Percentiles rank a stretch among this genome's conserved stretches.
Conservation (phyloP, 441 rosid genomes). For the Flueggea neowawraea region DNA sequence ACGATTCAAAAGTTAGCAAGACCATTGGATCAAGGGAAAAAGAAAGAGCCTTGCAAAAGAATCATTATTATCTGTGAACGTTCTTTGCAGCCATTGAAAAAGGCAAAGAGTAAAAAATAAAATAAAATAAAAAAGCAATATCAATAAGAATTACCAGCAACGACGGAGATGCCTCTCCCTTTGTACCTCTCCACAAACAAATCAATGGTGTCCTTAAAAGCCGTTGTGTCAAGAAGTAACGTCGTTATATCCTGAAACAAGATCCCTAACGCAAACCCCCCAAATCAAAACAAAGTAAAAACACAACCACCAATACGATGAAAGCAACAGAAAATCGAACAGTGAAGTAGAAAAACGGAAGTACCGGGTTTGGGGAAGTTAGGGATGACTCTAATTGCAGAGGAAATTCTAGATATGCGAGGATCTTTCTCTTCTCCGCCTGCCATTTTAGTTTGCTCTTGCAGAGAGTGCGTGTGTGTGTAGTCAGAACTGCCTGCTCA, state of each 20-base stretch:
- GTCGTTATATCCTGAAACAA: slow-evolving; percentile 95
- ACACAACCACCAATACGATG: background rate
- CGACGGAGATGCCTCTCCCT: slow-evolving; percentile 68
- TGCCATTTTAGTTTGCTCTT: slow-evolving; percentile 43
- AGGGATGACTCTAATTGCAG: slow-evolving; percentile 84
- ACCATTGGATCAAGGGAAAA: too few species aligned
- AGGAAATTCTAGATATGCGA: slow-evolving; percentile 58
- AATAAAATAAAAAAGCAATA: background rate
- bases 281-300: slow-evolving; percentile 3
- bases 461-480: background rate
- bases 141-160: slow-evolving; percentile 57
- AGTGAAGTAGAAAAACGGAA: background rate
- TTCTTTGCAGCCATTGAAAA: background rate
- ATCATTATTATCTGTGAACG: too few species aligned
- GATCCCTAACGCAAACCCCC: slow-evolving; percentile 50
- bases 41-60: too few species aligned
- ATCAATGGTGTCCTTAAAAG: slow-evolving; percentile 86
- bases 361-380: slow-evolving; percentile 90
- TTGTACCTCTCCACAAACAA: slow-evolving; percentile 91
- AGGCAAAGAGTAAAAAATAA: background rate
- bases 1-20: too few species aligned
- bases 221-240: slow-evolving; percentile 72
- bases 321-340: slow-evolving; percentile 7
- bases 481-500: too few species aligned
- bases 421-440: slow-evolving; percentile 48